Percentiles rank a stretch among this genome's conserved stretches.
Evolutionary conservation across 2,329 filamentous ascomycete genomes (phyloP).

Genomic region (Aspergillus ochraceoroseus): DNA sequence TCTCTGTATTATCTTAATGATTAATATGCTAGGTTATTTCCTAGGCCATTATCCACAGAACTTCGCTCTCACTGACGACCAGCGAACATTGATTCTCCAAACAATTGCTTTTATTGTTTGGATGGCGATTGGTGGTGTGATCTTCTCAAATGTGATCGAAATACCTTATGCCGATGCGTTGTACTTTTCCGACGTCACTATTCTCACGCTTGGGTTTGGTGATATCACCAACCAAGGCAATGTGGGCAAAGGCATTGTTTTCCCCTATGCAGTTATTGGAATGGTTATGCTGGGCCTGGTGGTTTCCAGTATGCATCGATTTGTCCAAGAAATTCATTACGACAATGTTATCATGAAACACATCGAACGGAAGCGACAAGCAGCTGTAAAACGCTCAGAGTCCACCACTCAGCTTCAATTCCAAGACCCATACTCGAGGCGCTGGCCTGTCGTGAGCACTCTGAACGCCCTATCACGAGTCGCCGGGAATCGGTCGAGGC

Average conservation of each 20-base stretch:
- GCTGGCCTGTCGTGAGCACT: slow-evolving; percentile 21
- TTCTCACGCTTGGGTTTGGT: slow-evolving; percentile 58
- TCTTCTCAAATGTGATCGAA: slow-evolving; percentile 67
- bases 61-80: slow-evolving; percentile 71
- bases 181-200: slow-evolving; percentile 71
- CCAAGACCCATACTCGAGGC: slow-evolving; percentile 9
- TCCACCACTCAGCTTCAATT: slow-evolving; percentile 9
- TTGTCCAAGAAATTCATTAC: slow-evolving; percentile 55
- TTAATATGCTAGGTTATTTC: slow-evolving; percentile 75
- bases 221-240: slow-evolving; percentile 55
- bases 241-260: slow-evolving; percentile 64
- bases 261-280: slow-evolving; percentile 78
- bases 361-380: slow-evolving; percentile 50
- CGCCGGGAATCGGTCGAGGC: slow-evolving; percentile 37
- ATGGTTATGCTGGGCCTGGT: slow-evolving; percentile 81
- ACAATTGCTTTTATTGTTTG: slow-evolving; percentile 82
- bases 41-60: slow-evolving; percentile 70
- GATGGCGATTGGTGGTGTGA: slow-evolving; percentile 67
- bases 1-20: slow-evolving; percentile 67
- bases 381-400: slow-evolving; percentile 50
- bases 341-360: slow-evolving; percentile 60
- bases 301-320: slow-evolving; percentile 70
- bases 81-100: slow-evolving; percentile 84
- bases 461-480: slow-evolving; percentile 22
- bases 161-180: slow-evolving; percentile 74